Evolutionary conservation across 2,329 filamentous ascomycete species (phyloP).

Genomic region (Arthrobotrys megalospora): DNA sequence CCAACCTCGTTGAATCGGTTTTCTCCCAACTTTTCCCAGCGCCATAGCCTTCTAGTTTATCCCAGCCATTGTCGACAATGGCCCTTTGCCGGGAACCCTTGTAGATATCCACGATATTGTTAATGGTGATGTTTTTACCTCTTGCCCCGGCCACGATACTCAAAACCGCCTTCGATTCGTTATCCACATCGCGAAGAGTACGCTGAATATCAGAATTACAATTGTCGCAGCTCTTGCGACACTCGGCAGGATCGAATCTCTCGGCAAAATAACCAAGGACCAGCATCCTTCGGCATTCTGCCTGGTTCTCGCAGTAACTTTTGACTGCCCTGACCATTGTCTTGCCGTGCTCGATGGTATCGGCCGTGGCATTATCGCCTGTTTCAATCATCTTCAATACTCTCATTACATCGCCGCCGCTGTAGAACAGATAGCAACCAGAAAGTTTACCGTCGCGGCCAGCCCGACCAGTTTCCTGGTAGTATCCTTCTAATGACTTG

Average conservation of each 20-base stretch:
- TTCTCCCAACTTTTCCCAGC: constrained; percentile 79
- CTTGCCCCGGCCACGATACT: constrained; percentile 73
- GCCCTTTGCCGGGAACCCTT: constrained; percentile 78
- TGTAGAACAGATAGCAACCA: constrained; percentile 91
- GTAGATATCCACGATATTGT: constrained; percentile 87
- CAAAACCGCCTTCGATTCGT: constrained; percentile 80
- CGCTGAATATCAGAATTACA: constrained; percentile 82
- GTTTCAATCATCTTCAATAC: constrained; percentile 86
- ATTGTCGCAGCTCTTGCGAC: constrained; percentile 86
- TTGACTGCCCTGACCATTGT: constrained; percentile 88
- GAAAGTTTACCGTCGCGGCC: constrained; percentile 90
- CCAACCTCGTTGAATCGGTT: constrained; percentile 85
- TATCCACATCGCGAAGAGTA: constrained; percentile 81
- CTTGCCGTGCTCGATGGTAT: constrained; percentile 78
- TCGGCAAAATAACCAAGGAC: constrained; percentile 97
- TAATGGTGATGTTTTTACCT: constrained; percentile 77
- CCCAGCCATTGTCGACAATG: constrained; percentile 72
- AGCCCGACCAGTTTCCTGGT: constrained; percentile 96
- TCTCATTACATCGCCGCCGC: constrained; percentile 80
- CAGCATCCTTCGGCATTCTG: constrained; percentile 88
- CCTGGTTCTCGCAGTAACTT: constrained; percentile 89
- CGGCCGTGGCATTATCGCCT: constrained; percentile 77
- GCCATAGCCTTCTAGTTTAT: constrained; percentile 75
- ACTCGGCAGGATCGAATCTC: constrained; percentile 79
- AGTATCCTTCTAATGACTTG: constrained; percentile 97